Evolutionary conservation across 2,329 filamentous ascomycete species (phyloP), one percentile per base, ranked within the genome.

Genomic region (Ambrosiella beaveri): DNA sequence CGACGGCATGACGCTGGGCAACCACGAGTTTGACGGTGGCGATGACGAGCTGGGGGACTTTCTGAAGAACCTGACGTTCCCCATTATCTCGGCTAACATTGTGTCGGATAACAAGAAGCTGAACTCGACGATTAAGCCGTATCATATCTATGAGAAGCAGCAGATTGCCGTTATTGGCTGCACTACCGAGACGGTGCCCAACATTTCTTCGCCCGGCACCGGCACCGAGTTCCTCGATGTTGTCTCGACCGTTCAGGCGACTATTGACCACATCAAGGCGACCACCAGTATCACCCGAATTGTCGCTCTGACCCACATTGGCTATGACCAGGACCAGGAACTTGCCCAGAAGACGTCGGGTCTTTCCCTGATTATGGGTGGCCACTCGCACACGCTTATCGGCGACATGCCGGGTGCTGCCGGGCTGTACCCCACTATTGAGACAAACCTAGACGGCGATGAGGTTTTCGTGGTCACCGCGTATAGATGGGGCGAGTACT

Each of bases 381-480:
- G 78, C 27, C 80, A 83, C 68, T 76, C 73, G 59, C 75, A 78
- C 68, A 82, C 79, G 0, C 76, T 77, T 0, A 73, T 85, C 1
- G 81, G 81, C 56, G 71, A 78, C 64, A 77, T 81, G 70, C 66
- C 72, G n/a, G 73, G 72, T 27, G 76, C 80, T 12, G 71, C 74
- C 63, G 81, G 81, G 39, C 71, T 75, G 7, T 85, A 85, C 64
- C 82, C 82, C 1, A 85, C 81, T 12, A 79, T 85, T 55, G 74
- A 75, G 56, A 68, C 75, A 36, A 82, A 85, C 66, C 67, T 73
- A 61, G 75, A 79, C 54, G 81, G 79, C 50, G 77, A 84, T 39
- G 82, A 85, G 64, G 81, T 85, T 54, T 85, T 84, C 65, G 75
- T 84, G 64, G 81, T 85, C 15, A 83, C 80, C 7, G 77, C 81